Evolutionary conservation across 805 yeast genomes (phyloP).

Genomic region (Sugiyamaella chiloensis): DNA sequence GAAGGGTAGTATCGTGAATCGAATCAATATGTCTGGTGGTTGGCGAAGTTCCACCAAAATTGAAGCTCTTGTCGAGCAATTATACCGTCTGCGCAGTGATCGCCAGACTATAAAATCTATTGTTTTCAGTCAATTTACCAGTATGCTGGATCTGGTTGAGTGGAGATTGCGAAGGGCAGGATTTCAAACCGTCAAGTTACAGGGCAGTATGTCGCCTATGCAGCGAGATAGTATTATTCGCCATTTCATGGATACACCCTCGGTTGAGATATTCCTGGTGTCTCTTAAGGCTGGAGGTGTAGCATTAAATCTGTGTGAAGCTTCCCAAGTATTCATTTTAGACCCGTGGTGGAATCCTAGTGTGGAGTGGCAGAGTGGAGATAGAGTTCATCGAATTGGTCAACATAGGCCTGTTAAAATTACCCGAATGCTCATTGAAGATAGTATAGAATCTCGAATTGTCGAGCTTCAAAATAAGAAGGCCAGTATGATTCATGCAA

Average conservation of each 20-base stretch:
- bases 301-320: conserved; percentile 92
- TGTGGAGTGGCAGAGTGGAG: conserved; percentile 98
- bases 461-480: conserved; percentile 95
- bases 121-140: conserved; percentile 95
- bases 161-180: conserved; percentile 96
- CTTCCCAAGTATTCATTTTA: conserved; percentile 90
- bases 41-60: conserved; percentile 97
- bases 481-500: conserved; percentile 97
- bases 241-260: conserved; percentile 87
- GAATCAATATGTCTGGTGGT: conserved; percentile 76
- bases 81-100: conserved; percentile 82
- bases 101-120: conserved; percentile 88
- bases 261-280: conserved; percentile 90
- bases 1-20: conserved; percentile 68
- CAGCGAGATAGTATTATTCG: conserved; percentile 91
- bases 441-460: conserved; percentile 93
- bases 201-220: conserved; percentile 95
- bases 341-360: conserved; percentile 99
- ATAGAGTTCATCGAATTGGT: conserved; percentile 96
- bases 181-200: conserved; percentile 87
- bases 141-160: conserved; percentile 93
- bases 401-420: conserved; percentile 92
- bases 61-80: conserved; percentile 92
- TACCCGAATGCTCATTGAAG: conserved; percentile 90
- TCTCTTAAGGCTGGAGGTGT: conserved; percentile 99